These are phyloP conservation scores for Lodderomyces margitis DNA, from an alignment of 1,139 yeast genomes.

Conservation along the genomic window DNA sequence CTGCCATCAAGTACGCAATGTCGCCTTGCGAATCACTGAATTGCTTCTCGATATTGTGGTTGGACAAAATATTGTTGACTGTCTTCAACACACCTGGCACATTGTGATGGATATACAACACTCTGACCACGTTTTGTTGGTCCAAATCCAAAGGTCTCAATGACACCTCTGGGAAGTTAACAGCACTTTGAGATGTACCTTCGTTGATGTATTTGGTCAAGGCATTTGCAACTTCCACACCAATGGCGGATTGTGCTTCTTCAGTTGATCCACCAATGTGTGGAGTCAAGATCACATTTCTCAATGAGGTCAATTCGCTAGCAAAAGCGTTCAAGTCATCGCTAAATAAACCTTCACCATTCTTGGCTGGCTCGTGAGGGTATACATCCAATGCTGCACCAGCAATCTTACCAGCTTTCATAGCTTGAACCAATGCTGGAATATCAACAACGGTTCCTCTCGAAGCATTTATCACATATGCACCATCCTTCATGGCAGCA, in stretches of 20 bases:
- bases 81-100: constrained; percentile 99
- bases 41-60: constrained; percentile 96
- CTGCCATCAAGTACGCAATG: constrained; percentile 97
- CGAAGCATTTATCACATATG: constrained; percentile 91
- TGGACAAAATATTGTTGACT: constrained; percentile 91
- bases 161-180: constrained; percentile 97
- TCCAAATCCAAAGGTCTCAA: constrained; percentile 87
- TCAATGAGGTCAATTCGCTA: constrained; percentile 73
- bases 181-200: constrained; percentile 95
- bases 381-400: constrained; percentile 98
- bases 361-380: constrained; percentile 97
- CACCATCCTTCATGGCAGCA: constrained; percentile 94
- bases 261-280: constrained; percentile 99
- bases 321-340: constrained; percentile 79
- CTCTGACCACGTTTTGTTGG: constrained; percentile 87
- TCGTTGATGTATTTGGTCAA: constrained; percentile 91
- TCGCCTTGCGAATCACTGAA: constrained; percentile 95
- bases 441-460: constrained; percentile 98
- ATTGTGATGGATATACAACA: constrained; percentile 92
- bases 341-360: constrained; percentile 79
- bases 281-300: constrained; percentile 91
- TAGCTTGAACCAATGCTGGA: constrained; percentile 87
- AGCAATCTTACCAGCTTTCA: constrained; percentile 90
- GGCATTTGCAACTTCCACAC: constrained; percentile 88
- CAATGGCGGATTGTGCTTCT: constrained; percentile 98